Conservation (phyloP, 345 rosid species). For the Crucihimalaya himalaica region DNA sequence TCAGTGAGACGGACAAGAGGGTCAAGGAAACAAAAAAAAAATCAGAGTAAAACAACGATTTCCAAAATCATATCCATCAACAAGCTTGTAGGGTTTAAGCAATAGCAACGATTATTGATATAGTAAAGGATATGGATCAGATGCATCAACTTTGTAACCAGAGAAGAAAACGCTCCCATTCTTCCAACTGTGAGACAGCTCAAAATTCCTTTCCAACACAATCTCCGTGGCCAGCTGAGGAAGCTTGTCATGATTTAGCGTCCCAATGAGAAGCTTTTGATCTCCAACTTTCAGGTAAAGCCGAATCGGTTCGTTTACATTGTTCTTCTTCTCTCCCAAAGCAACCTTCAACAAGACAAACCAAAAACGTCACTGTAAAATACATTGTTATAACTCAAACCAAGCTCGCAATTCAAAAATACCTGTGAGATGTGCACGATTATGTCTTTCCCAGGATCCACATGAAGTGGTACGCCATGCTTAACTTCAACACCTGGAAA, state of each 20-base stretch:
- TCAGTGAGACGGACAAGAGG: conserved; percentile 30
- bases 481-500: conserved; percentile 68
- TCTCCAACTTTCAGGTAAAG: conserved; percentile 45
- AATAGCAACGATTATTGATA: background rate
- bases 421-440: conserved; percentile 73
- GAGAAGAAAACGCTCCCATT: conserved; percentile 66
- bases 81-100: background rate
- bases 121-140: conserved; percentile 54
- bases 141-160: conserved; percentile 53
- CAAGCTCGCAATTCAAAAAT: background rate
- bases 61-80: conserved; percentile 4
- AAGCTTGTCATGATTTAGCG: conserved; percentile 57
- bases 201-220: conserved; percentile 54
- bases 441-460: conserved; percentile 42
- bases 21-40: conserved; percentile 36
- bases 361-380: background rate
- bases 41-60: background rate
- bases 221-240: conserved; percentile 67
- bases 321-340: conserved; percentile 59
- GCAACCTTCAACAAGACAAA: conserved; percentile 48
- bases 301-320: conserved; percentile 43
- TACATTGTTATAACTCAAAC: background rate
- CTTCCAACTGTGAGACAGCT: conserved; percentile 69
- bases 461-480: conserved; percentile 43
- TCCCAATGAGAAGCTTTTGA: conserved; percentile 61